phyloP scores from a whole-genome alignment of 176 grass and related monocot genomes.

The Alopecurus myosuroides region DNA sequence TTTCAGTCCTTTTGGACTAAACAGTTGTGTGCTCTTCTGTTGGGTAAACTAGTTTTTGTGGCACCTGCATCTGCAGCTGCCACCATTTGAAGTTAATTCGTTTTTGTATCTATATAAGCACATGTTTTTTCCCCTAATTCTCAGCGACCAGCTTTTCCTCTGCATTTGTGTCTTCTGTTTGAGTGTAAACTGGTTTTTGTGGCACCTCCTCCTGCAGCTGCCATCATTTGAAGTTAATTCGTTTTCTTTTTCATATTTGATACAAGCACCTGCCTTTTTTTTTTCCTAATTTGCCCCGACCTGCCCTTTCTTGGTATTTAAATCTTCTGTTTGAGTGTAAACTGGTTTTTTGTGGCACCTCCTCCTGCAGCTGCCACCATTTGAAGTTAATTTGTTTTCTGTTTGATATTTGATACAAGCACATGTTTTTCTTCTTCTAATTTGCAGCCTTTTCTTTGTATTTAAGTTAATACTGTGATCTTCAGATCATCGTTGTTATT shows the following conservation, averaged over 20 bases:
- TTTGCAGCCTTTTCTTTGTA: background rate
- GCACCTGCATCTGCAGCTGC: background rate
- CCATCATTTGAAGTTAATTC: background rate
- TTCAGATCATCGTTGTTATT: background rate
- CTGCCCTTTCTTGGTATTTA: background rate
- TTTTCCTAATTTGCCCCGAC: background rate
- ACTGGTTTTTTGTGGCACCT: background rate
- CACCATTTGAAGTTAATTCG: background rate
- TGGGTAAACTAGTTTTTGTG: conserved; percentile 3
- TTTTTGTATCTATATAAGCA: background rate
- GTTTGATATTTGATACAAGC: background rate
- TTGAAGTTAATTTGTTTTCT: background rate
- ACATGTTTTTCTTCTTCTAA: background rate
- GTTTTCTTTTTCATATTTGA: background rate
- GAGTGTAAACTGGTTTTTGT: background rate
- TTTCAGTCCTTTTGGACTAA: conserved; percentile 15
- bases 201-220: background rate
- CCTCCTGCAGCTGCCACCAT: background rate
- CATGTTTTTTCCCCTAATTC: background rate
- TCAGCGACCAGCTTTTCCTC: background rate
- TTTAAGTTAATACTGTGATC: background rate
- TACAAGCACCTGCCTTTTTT: background rate
- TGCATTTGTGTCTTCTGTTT: background rate
- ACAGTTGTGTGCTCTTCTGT: background rate
- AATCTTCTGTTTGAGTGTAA: background rate